A percentile compares a stretch with the other conserved stretches of the same genome.
phyloP scores from a whole-genome alignment of 2,329 filamentous ascomycete genomes.

The Aspergillus costaricaensis region DNA sequence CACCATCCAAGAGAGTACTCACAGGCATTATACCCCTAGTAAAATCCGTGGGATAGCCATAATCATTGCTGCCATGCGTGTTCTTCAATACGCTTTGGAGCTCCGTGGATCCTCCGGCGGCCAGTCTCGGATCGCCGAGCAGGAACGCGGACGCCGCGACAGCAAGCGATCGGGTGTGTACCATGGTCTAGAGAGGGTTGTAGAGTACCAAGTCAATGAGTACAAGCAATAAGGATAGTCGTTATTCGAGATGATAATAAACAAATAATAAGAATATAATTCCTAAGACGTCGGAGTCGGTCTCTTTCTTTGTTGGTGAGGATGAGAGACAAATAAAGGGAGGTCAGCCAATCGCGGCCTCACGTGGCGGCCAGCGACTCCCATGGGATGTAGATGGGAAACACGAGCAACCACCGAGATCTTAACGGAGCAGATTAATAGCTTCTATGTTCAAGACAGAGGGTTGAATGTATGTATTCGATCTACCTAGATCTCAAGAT shows the following conservation, averaged over 20 bases:
- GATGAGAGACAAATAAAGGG: background rate
- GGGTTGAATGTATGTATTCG: too few species aligned
- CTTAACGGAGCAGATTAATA: too few species aligned
- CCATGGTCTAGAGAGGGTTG: slow-evolving; percentile 7
- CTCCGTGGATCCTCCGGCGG: slow-evolving; percentile 42
- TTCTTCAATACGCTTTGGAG: slow-evolving; percentile 60
- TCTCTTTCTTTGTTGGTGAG: background rate
- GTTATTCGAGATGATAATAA: background rate
- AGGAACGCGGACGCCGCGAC: slow-evolving; percentile 25
- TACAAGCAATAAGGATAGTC: background rate
- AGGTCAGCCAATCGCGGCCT: slow-evolving; percentile 19
- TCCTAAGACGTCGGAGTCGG: background rate
- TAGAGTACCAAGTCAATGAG: background rate
- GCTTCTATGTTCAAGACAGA: too few species aligned
- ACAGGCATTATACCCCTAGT: slow-evolving; percentile 62
- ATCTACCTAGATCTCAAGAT: too few species aligned
- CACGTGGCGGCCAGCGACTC: slow-evolving; percentile 15
- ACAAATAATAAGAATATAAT: background rate
- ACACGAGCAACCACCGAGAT: background rate
- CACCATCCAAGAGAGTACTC: slow-evolving; percentile 21
- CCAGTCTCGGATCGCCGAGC: slow-evolving; percentile 27
- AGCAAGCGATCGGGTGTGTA: slow-evolving; percentile 17
- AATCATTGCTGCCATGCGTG: slow-evolving; percentile 54
- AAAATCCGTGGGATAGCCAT: slow-evolving; percentile 63
- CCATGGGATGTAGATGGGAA: background rate